Conservation (phyloP, 768 basidiomycete species). For the Astraeus odoratus region DNA sequence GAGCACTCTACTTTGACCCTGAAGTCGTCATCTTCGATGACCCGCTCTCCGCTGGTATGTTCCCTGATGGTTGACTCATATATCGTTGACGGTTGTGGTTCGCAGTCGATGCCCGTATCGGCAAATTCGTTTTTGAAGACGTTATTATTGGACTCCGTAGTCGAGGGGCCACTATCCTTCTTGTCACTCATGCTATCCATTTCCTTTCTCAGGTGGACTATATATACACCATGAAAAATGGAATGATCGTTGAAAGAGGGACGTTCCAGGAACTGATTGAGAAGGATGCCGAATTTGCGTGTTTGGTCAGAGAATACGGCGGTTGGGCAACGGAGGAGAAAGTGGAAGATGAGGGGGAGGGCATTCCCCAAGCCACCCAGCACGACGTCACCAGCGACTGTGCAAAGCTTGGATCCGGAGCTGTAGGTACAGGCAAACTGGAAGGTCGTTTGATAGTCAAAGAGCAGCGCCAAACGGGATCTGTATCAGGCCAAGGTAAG, state of each 20-base stretch:
- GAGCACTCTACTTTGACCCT: constrained; percentile 60
- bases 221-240: constrained; percentile 43
- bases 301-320: constrained; percentile 56
- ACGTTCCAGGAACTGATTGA: constrained; percentile 47
- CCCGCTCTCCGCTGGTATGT: constrained; percentile 53
- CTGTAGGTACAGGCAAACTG: constrained; percentile 52
- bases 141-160: constrained; percentile 48
- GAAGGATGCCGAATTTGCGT: constrained; percentile 46
- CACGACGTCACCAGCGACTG: constrained; percentile 24
- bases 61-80: background rate
- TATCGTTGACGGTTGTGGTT: background rate
- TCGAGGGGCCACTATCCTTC: constrained; percentile 42
- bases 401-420: constrained; percentile 34
- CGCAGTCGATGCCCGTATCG: constrained; percentile 67
- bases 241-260: constrained; percentile 41
- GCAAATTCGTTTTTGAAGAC: constrained; percentile 56
- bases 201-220: constrained; percentile 46
- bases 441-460: constrained; percentile 62
- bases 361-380: constrained; percentile 6
- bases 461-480: constrained; percentile 61
- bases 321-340: too few species aligned
- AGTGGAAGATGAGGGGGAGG: constrained; percentile 22
- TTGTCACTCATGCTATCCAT: constrained; percentile 51
- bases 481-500: constrained; percentile 46
- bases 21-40: constrained; percentile 60